Evolutionary conservation across 768 basidiomycete genomes (phyloP).

Genomic region (Rhizopogon rudus): DNA sequence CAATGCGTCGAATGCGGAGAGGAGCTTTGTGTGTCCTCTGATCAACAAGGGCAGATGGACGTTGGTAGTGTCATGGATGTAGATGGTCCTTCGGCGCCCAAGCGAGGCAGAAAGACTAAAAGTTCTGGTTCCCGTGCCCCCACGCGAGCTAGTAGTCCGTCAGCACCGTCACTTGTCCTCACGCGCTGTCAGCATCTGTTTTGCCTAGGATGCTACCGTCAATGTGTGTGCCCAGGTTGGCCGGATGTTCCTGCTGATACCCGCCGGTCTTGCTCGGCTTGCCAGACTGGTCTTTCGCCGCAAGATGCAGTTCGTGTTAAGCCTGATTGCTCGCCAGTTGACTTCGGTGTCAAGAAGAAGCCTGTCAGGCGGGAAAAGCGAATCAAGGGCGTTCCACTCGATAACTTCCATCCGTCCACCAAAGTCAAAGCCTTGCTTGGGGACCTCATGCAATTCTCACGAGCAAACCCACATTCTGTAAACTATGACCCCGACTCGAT

Average conservation of each 20-base stretch:
- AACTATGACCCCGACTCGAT: conserved; percentile 79
- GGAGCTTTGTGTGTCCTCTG: conserved; percentile 59
- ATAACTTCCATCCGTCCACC: conserved; percentile 73
- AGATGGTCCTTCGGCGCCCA: conserved; percentile 45
- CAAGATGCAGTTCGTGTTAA: conserved; percentile 82
- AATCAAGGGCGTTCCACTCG: conserved; percentile 44
- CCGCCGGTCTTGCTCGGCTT: conserved; percentile 69
- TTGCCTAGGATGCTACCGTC: conserved; percentile 81
- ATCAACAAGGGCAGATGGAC: conserved; percentile 28
- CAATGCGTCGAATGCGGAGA: conserved; percentile 85
- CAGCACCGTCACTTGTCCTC: conserved; percentile 59
- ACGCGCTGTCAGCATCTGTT: conserved; percentile 95
- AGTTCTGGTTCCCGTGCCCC: conserved; percentile 54
- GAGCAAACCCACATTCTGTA: conserved; percentile 75
- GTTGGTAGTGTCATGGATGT: conserved; percentile 41
- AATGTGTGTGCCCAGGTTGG: conserved; percentile 76
- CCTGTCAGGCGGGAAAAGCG: conserved; percentile 61
- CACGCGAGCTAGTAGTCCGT: conserved; percentile 73
- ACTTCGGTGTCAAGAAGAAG: conserved; percentile 53
- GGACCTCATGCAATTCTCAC: conserved; percentile 80
- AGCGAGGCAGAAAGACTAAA: conserved; percentile 53
- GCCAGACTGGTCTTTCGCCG: conserved; percentile 61
- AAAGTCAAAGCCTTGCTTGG: conserved; percentile 81
- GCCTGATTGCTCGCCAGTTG: conserved; percentile 45
- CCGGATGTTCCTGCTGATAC: conserved; percentile 59